Conservation (phyloP, 176 grass and related monocot species). For the Poa annua region DNA sequence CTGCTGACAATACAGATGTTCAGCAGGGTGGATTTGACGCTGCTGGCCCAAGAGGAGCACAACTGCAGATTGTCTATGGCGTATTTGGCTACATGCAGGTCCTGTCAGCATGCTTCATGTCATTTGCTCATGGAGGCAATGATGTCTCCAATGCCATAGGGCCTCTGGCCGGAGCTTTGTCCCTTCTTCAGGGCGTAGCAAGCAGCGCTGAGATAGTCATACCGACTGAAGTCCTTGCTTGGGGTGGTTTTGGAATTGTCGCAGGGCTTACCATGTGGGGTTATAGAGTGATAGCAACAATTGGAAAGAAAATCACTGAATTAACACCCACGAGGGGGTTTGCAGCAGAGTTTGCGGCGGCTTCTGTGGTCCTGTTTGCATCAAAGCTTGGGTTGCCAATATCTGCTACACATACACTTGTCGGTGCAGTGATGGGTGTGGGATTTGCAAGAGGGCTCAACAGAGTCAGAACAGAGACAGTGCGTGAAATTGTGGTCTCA, state of each 20-base stretch:
- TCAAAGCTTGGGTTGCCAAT: constrained; percentile 91
- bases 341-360: constrained; percentile 91
- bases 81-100: constrained; percentile 98
- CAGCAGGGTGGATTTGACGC: constrained; percentile 68
- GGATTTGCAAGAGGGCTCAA: constrained; percentile 95
- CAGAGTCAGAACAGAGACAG: constrained; percentile 78
- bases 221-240: constrained; percentile 83
- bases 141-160: constrained; percentile 98
- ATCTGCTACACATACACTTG: constrained; percentile 94
- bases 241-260: constrained; percentile 97
- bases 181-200: constrained; percentile 72
- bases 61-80: constrained; percentile 91
- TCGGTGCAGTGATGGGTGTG: constrained; percentile 97
- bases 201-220: constrained; percentile 84
- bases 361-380: constrained; percentile 90
- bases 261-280: constrained; percentile 95
- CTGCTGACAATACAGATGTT: constrained; percentile 38
- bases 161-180: constrained; percentile 81
- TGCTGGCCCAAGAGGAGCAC: constrained; percentile 80
- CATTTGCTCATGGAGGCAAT: constrained; percentile 93
- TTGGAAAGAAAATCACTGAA: constrained; percentile 97
- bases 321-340: constrained; percentile 93
- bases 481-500: constrained; percentile 82
- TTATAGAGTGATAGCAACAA: constrained; percentile 94
- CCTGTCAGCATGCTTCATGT: constrained; percentile 99